Evolutionary conservation across 805 yeast species (phyloP).

Genomic region (Grigorovia transvaalensis): DNA sequence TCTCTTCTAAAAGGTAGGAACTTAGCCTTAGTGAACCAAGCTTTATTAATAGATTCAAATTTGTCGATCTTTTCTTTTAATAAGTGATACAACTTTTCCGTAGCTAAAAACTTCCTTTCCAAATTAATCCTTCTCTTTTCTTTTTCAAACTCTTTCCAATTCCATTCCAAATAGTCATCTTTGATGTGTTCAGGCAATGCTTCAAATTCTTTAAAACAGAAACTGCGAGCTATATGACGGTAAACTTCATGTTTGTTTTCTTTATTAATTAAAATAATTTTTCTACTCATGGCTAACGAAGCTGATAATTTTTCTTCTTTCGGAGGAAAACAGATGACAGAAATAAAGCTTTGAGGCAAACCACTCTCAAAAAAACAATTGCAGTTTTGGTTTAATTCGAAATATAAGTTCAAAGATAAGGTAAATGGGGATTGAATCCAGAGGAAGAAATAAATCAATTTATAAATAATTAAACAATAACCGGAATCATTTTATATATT

Average conservation of each 20-base stretch:
- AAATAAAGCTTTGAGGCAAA: too few relatives aligned
- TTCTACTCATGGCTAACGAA: background rate
- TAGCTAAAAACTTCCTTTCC: background rate
- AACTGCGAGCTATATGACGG: background rate
- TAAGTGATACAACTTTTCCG: too few relatives aligned
- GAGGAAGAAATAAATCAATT: too few relatives aligned
- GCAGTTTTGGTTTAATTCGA: too few relatives aligned
- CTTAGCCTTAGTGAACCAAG: conserved; percentile 1
- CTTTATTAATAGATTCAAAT: background rate
- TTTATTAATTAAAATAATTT: background rate
- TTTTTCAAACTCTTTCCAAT: conserved; percentile 1
- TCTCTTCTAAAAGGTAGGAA: background rate
- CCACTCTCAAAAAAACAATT: too few relatives aligned
- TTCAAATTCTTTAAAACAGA: background rate
- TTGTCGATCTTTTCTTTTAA: background rate
- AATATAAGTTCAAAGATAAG: too few relatives aligned
- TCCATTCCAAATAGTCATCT: conserved; percentile 3
- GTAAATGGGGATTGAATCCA: too few relatives aligned
- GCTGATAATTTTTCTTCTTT: conserved; percentile 7
- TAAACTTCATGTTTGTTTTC: conserved; percentile 1
- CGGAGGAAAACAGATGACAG: background rate
- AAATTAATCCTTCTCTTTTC: background rate
- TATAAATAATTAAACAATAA: too few relatives aligned
- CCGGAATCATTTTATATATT: too few relatives aligned
- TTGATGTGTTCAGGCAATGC: conserved; percentile 1